Conservation (phyloP, 148 eudicot species). For the Persicaria maculosa region DNA sequence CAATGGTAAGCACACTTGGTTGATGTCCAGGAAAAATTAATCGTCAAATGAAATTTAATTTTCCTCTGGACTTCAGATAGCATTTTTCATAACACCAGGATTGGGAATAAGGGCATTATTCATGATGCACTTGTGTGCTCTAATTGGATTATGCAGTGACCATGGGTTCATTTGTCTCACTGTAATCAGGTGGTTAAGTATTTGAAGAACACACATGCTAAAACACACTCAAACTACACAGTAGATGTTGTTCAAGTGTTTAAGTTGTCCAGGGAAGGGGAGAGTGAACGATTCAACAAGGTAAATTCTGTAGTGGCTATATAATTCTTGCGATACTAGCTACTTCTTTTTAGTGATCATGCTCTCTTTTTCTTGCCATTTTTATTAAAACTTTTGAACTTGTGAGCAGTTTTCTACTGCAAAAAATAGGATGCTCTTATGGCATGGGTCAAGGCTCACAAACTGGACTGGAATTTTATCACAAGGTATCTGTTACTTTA, state of each 20-base stretch:
- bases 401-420: constrained; percentile 52
- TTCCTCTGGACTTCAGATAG: neutral
- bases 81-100: neutral
- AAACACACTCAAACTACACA: constrained; percentile 71
- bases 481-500: constrained; percentile 48
- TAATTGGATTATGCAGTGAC: neutral
- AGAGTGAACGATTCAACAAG: constrained; percentile 61
- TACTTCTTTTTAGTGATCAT: neutral
- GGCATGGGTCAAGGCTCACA: constrained; percentile 98
- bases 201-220: constrained; percentile 84
- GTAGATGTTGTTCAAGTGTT: constrained; percentile 79
- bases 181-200: constrained; percentile 56
- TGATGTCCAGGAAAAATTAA: neutral
- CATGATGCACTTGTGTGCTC: neutral
- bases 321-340: neutral
- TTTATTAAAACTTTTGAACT: neutral
- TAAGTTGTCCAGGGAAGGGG: constrained; percentile 73
- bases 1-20: constrained; percentile 42
- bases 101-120: neutral
- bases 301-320: constrained; percentile 19
- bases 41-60: neutral
- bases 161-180: neutral
- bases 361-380: neutral
- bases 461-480: constrained; percentile 96
- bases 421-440: constrained; percentile 86